phyloP scores from a whole-genome alignment of 768 basidiomycete species.

The Albatrellus ellisii region DNA sequence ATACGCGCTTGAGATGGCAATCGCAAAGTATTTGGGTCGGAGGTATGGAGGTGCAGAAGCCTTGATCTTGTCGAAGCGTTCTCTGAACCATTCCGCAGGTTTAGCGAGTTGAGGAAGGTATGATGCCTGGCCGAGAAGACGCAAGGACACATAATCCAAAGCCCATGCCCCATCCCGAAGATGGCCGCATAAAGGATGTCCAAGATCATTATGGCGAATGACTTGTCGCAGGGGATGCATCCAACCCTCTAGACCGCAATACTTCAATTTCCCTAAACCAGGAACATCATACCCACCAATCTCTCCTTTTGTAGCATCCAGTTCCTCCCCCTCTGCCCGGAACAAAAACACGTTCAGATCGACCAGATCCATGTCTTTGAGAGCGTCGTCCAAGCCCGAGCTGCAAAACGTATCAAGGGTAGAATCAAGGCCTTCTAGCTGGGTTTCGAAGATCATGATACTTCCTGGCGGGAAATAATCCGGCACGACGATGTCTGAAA shows the following conservation, averaged over 20 bases:
- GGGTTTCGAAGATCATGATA: constrained; percentile 85
- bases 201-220: constrained; percentile 85
- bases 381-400: constrained; percentile 58
- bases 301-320: constrained; percentile 71
- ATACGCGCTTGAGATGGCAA: constrained; percentile 84
- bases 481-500: constrained; percentile 71
- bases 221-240: constrained; percentile 80
- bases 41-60: constrained; percentile 68
- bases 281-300: constrained; percentile 81
- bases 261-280: constrained; percentile 57
- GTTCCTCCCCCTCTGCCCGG: constrained; percentile 84
- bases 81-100: constrained; percentile 75
- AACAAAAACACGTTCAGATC: constrained; percentile 85
- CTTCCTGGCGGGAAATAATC: constrained; percentile 92
- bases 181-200: constrained; percentile 83
- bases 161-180: constrained; percentile 86
- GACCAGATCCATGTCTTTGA: constrained; percentile 61
- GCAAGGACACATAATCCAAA: constrained; percentile 68
- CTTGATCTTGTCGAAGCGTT: constrained; percentile 78
- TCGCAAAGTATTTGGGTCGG: constrained; percentile 92
- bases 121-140: constrained; percentile 53
- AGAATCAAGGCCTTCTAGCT: constrained; percentile 59
- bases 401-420: constrained; percentile 64
- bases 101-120: constrained; percentile 48
- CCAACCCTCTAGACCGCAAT: constrained; percentile 96